Evolutionary conservation across 345 rosid genomes (phyloP).

Genomic region (Bruguiera sexangula): DNA sequence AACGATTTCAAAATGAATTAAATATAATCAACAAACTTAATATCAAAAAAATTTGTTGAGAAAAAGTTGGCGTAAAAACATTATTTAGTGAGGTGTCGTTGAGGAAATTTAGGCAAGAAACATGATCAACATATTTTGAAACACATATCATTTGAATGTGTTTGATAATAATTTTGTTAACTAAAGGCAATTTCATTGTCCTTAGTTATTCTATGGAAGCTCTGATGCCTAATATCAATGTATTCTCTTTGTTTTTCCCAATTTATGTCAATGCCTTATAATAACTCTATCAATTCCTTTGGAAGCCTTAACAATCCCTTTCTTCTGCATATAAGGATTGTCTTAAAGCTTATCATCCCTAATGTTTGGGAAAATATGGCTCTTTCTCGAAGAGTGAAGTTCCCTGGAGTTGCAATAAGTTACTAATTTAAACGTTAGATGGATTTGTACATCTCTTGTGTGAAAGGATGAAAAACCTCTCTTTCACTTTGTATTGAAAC

Average conservation of each 20-base stretch:
- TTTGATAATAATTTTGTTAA: too few relatives aligned
- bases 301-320: not conserved
- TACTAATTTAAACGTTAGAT: not conserved
- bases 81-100: too few relatives aligned
- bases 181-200: too few relatives aligned
- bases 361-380: slow-evolving; percentile 35
- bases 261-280: not conserved
- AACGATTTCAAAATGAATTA: too few relatives aligned
- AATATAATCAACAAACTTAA: too few relatives aligned
- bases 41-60: too few relatives aligned
- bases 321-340: slow-evolving; percentile 36
- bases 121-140: not conserved
- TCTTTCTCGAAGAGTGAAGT: slow-evolving; percentile 29
- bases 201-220: not conserved
- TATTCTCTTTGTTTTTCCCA: too few relatives aligned
- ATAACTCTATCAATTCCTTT: not conserved
- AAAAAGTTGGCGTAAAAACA: too few relatives aligned
- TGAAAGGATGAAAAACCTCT: not conserved
- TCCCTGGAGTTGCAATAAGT: slow-evolving; percentile 44
- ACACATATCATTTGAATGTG: not conserved
- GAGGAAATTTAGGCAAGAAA: not conserved
- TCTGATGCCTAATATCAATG: too few relatives aligned
- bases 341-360: slow-evolving; percentile 44
- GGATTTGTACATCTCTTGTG: not conserved
- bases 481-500: not conserved